Base-by-base conservation (phyloP, 192 early-diverging fungal genomes). In the Coemansia sp. region DNA sequence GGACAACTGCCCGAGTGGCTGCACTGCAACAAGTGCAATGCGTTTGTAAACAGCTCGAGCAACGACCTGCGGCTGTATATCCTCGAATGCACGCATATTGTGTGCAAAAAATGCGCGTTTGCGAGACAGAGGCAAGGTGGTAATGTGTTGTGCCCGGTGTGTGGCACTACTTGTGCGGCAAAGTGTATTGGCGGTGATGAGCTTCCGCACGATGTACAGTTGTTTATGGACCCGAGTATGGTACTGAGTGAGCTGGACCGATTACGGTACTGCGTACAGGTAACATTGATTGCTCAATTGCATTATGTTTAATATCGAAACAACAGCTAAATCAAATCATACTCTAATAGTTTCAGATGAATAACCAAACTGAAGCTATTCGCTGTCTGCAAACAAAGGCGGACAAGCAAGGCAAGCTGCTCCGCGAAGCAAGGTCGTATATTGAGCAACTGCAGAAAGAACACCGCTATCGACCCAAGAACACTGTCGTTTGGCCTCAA, bases 31-130 rank as follows among this genome's bases (percentile, higher is more conserved):
- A 67, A 38, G 12, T 79, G 76, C 58, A 39, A 24, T 5, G 47
- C 54, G 15, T 79, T 79, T 67, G 64, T 39, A 22, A 32, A 55
- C 41, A 53, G 24, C 24, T 39, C 58, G 0, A 43, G 29, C 29
- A 32, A 32, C 29, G 32, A 24, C 21, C n/a, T 29, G 11, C 17
- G 22, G 38, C 35, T 72, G 11, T 63, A 70, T 41, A 70, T 67
- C 43, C 57, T 76, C 2, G 76, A 73, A 24, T 79, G 76, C 37
- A 73, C 76, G 3, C 76, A 79, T 25, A 61, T 73, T 11, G 60
- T 79, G 1, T 79, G 76, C 35, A 55, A 23, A 2, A 38, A 21
- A 2, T 79, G 76, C 39, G 56, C 65, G 6, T 17, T 48, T 6
- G 45, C 17, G 10, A 39, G 41, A 47, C 58, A 38, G 21, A 35